These are phyloP conservation scores for Ganoderma meredithae DNA, from an alignment of 1,284 basidiomycete genomes.

Conservation along the genomic window DNA sequence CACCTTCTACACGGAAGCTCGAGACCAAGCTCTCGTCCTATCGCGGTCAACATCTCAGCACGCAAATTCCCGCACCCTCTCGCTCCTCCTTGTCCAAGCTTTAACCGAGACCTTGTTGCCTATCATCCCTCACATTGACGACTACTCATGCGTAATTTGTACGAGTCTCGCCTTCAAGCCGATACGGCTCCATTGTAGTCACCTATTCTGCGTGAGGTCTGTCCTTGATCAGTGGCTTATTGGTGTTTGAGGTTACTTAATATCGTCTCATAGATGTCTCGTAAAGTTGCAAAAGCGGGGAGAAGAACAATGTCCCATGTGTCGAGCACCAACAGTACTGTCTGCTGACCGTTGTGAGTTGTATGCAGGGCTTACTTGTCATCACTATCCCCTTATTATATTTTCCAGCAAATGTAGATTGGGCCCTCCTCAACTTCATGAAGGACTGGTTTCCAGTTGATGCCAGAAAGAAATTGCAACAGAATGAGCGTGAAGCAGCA, in stretches of 20 bases:
- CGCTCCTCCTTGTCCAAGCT: constrained; percentile 85
- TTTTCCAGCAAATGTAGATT: constrained; percentile 77
- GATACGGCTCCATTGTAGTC: constrained; percentile 84
- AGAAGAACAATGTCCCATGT: constrained; percentile 87
- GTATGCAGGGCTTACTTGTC: constrained; percentile 2
- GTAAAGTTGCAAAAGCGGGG: constrained; percentile 94
- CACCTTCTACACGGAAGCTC: constrained; percentile 18
- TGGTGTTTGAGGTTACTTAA: neutral
- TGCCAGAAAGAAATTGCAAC: constrained; percentile 76
- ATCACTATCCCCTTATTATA: neutral
- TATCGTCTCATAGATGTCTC: constrained; percentile 64
- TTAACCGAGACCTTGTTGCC: constrained; percentile 88
- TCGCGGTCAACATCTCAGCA: constrained; percentile 21
- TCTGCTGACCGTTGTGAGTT: constrained; percentile 77
- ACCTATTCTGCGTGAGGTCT: constrained; percentile 89
- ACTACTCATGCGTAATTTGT: constrained; percentile 81
- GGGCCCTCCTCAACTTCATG: constrained; percentile 86
- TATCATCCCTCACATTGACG: constrained; percentile 84
- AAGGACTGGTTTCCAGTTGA: constrained; percentile 94
- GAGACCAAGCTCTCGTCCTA: constrained; percentile 21
- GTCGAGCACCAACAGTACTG: constrained; percentile 80
- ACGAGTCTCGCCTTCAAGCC: constrained; percentile 89
- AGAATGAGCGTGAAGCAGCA: constrained; percentile 82
- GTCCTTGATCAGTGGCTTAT: constrained; percentile 16
- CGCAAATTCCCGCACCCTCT: constrained; percentile 53